Percentiles rank a stretch among this genome's conserved stretches.
Evolutionary conservation across 306 rosid species (phyloP).

Genomic region (Lathyrus sativus): DNA sequence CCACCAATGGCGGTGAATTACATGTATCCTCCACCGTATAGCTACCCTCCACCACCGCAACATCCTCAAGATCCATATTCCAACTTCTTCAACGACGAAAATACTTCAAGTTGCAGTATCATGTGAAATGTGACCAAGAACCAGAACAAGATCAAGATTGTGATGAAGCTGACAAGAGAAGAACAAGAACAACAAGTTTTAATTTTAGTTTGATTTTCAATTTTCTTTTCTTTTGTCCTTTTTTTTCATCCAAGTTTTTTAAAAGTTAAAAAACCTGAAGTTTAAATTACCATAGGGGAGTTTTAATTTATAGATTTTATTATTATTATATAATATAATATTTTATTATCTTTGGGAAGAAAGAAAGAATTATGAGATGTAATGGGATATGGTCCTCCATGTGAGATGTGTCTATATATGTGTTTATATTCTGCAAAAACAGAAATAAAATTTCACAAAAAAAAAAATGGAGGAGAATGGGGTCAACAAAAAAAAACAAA

Average conservation of each 20-base stretch:
- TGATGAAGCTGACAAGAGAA: background rate
- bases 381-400: slow-evolving; percentile 32
- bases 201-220: slow-evolving; percentile 35
- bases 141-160: background rate
- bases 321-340: slow-evolving; percentile 27
- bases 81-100: slow-evolving; percentile 69
- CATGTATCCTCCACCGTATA: slow-evolving; percentile 48
- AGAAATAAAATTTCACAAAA: slow-evolving; percentile 39
- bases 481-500: background rate
- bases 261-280: slow-evolving; percentile 31
- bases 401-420: slow-evolving; percentile 56
- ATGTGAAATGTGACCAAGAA: slow-evolving; percentile 47
- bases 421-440: slow-evolving; percentile 55
- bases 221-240: background rate
- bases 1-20: slow-evolving; percentile 52
- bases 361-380: slow-evolving; percentile 41
- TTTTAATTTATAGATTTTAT: slow-evolving; percentile 40
- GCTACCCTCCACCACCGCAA: slow-evolving; percentile 36
- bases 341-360: slow-evolving; percentile 28
- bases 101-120: slow-evolving; percentile 67
- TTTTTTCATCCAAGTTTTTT: slow-evolving; percentile 37
- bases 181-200: slow-evolving; percentile 38
- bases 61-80: slow-evolving; percentile 32
- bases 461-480: background rate
- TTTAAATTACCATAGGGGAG: slow-evolving; percentile 42